Percentiles rank a stretch among this genome's conserved stretches.
Evolutionary conservation across 139 green algal species (phyloP).

Genomic region (Monoraphidium neglectum): DNA sequence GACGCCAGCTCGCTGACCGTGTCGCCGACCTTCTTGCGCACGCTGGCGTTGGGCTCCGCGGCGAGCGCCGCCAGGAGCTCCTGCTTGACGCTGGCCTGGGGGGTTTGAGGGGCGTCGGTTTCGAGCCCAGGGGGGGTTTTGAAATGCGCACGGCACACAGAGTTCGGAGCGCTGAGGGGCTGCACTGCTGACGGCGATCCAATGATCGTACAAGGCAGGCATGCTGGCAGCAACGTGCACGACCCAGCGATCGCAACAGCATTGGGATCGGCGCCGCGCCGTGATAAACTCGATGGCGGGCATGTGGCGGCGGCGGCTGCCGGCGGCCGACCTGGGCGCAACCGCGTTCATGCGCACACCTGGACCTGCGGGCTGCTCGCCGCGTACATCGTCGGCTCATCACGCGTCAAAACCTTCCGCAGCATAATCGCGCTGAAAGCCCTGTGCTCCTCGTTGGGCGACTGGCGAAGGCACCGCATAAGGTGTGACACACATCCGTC

Average conservation of each 20-base stretch:
- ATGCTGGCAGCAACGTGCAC: too few relatives aligned
- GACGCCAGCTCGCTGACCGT: slow-evolving; percentile 83
- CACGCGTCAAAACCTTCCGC: slow-evolving; percentile 77
- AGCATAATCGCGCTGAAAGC: slow-evolving; percentile 81
- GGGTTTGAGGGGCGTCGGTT: neutral
- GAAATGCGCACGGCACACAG: too few relatives aligned
- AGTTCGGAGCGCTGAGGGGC: too few relatives aligned
- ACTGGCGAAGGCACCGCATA: slow-evolving; percentile 60
- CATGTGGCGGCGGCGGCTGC: slow-evolving; percentile 10
- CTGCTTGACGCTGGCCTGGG: slow-evolving; percentile 61
- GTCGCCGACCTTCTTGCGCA: slow-evolving; percentile 64
- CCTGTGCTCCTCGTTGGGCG: slow-evolving; percentile 51
- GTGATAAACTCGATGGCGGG: too few relatives aligned
- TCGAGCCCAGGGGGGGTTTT: neutral
- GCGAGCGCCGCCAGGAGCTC: slow-evolving; percentile 54
- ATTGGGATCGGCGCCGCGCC: too few relatives aligned
- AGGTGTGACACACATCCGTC: slow-evolving; percentile 66
- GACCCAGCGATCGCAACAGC: too few relatives aligned
- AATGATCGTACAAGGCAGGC: too few relatives aligned
- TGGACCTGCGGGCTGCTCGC: slow-evolving; percentile 54
- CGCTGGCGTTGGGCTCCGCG: slow-evolving; percentile 49
- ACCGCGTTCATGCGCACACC: slow-evolving; percentile 28
- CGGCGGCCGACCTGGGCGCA: neutral
- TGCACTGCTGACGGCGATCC: too few relatives aligned
- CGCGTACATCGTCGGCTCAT: slow-evolving; percentile 77